These are phyloP conservation scores for Backusella mclennaniae DNA, from an alignment of 192 early-diverging fungal genomes.

Conservation along the genomic window DNA sequence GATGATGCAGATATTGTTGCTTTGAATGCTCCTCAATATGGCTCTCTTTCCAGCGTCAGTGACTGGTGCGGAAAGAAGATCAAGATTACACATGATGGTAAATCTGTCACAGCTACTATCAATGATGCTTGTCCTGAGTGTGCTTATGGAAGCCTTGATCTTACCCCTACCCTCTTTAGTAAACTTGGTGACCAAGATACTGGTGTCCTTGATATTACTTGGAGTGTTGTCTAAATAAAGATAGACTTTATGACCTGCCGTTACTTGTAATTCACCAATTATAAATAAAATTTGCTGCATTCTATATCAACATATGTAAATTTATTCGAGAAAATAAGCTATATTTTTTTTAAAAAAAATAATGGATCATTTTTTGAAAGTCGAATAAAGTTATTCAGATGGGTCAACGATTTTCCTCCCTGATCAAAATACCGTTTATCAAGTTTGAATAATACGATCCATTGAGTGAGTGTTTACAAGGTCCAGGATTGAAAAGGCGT, in stretches of 20 bases:
- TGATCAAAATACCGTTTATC: no score
- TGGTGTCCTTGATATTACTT: constrained; percentile 40
- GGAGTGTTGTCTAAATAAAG: constrained; percentile 37
- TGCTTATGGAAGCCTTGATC: constrained; percentile 31
- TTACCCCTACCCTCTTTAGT: constrained; percentile 40
- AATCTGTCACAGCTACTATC: constrained; percentile 37
- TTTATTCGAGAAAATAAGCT: background rate
- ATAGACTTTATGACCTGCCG: background rate
- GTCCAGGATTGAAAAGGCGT: no score
- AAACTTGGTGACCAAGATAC: constrained; percentile 29
- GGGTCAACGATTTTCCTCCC: no score
- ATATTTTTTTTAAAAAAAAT: no score
- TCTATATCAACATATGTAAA: background rate
- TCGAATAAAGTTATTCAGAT: no score
- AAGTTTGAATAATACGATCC: no score
- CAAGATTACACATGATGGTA: constrained; percentile 26
- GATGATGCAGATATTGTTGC: constrained; percentile 44
- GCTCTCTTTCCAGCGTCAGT: constrained; percentile 20
- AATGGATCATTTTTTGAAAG: no score
- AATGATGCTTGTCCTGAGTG: constrained; percentile 48
- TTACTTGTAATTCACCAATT: background rate
- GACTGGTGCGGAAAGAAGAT: constrained; percentile 35
- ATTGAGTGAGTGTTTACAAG: no score
- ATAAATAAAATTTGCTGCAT: background rate
- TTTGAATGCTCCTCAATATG: constrained; percentile 41